phyloP scores from a whole-genome alignment of 2,329 filamentous ascomycete genomes.

The Alternaria sp. region DNA sequence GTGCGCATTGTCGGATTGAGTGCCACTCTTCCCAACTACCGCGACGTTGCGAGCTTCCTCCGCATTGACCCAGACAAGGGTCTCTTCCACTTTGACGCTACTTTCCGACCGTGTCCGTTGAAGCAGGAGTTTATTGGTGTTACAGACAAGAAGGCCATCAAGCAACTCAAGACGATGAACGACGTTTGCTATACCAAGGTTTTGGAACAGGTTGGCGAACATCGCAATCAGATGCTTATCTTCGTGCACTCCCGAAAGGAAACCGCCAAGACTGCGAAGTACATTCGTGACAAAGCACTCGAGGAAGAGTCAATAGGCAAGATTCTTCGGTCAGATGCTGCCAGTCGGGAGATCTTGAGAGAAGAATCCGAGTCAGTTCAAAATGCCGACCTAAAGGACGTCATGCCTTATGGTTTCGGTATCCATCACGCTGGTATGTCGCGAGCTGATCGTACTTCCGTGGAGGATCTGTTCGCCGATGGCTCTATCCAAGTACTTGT shows the following conservation, averaged over 20 bases:
- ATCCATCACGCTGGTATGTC: constrained; percentile 99
- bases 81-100: constrained; percentile 95
- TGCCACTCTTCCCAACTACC: constrained; percentile 94
- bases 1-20: constrained; percentile 92
- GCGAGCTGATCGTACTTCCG: constrained; percentile 89
- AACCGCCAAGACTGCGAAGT: constrained; percentile 95
- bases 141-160: constrained; percentile 97
- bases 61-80: constrained; percentile 85
- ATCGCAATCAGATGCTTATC: constrained; percentile 97
- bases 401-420: constrained; percentile 94
- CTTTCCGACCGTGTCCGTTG: constrained; percentile 89
- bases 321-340: constrained; percentile 90
- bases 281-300: constrained; percentile 95
- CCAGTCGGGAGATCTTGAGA: constrained; percentile 84
- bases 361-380: constrained; percentile 83
- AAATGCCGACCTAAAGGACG: constrained; percentile 88
- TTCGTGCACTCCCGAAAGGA: constrained; percentile 99
- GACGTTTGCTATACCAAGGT: constrained; percentile 98
- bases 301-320: constrained; percentile 97
- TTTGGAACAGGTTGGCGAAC: constrained; percentile 90
- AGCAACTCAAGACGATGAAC: constrained; percentile 99
- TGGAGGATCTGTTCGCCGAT: constrained; percentile 92
- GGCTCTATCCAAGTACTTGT: constrained; percentile 94
- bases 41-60: constrained; percentile 93
- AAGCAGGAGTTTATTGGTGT: constrained; percentile 98